Percentiles rank a stretch among this genome's conserved stretches.
phyloP scores from a whole-genome alignment of 768 basidiomycete genomes.

The Solioccasus polychromus region DNA sequence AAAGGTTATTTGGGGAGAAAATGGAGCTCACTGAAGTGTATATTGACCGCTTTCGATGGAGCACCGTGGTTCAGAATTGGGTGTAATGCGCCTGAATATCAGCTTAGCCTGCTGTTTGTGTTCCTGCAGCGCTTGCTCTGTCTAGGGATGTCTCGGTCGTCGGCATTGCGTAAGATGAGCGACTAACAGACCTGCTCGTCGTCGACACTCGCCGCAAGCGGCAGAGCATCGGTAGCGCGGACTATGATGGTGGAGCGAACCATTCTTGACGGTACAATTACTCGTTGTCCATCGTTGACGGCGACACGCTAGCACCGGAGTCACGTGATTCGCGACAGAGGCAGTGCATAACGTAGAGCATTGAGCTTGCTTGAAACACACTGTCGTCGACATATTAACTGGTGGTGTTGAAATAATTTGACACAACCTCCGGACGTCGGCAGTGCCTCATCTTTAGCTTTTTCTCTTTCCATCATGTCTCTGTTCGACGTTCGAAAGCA shows the following conservation, averaged over 20 bases:
- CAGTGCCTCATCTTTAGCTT: no score
- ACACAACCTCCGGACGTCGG: no score
- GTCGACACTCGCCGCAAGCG: slow-evolving; percentile 93
- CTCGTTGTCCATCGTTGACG: background rate
- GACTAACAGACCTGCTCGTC: slow-evolving; percentile 78
- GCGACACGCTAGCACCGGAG: background rate
- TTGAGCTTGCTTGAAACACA: no score
- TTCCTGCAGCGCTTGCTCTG: slow-evolving; percentile 90
- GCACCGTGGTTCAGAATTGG: slow-evolving; percentile 92
- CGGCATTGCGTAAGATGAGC: background rate
- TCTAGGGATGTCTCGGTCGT: slow-evolving; percentile 46
- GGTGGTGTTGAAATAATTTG: no score
- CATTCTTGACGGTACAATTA: slow-evolving; percentile 42
- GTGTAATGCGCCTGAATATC: slow-evolving; percentile 90
- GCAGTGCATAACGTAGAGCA: background rate
- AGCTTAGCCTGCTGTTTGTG: slow-evolving; percentile 99
- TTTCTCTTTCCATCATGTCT: slow-evolving; percentile 27
- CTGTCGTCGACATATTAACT: no score
- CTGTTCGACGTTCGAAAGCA: slow-evolving; percentile 72
- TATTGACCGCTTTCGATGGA: slow-evolving; percentile 95
- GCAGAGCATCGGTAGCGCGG: slow-evolving; percentile 81
- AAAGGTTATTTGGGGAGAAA: slow-evolving; percentile 1
- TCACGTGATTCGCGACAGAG: slow-evolving; percentile 12
- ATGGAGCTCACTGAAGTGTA: slow-evolving; percentile 81
- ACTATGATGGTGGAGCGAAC: slow-evolving; percentile 86